Evolutionary conservation across 257 asterid genomes (phyloP).

Genomic region (Nicotiana tomentosiformis): DNA sequence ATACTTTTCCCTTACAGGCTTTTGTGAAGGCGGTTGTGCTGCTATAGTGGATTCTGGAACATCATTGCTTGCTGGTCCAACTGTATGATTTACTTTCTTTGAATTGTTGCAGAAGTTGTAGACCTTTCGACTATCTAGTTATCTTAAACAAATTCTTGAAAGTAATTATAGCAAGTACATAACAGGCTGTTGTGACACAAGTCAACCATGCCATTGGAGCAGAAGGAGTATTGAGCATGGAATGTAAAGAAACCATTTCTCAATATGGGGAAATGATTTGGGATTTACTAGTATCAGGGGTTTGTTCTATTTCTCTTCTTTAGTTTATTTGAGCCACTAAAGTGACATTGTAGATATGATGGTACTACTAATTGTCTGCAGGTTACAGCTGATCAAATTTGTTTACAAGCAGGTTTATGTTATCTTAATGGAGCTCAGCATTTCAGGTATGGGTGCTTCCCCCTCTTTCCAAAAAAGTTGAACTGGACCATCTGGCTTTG

Average conservation of each 20-base stretch:
- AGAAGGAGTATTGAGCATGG: constrained; percentile 74
- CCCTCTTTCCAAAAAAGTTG: not conserved
- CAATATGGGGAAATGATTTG: constrained; percentile 79
- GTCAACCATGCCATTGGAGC: constrained; percentile 95
- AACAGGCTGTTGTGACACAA: constrained; percentile 71
- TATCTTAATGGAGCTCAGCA: constrained; percentile 38
- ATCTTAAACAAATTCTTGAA: not conserved
- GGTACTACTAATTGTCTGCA: constrained; percentile 23
- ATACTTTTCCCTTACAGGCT: constrained; percentile 37
- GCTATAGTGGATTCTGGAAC: constrained; percentile 98
- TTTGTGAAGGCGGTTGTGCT: constrained; percentile 76
- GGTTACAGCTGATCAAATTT: constrained; percentile 68
- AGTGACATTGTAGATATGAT: not conserved
- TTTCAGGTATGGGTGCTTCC: constrained; percentile 21
- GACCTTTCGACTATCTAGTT: not conserved
- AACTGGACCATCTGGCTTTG: too few species aligned
- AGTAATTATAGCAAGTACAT: not conserved
- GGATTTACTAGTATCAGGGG: constrained; percentile 81
- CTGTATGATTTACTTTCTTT: constrained; percentile 37
- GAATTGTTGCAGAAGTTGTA: not conserved
- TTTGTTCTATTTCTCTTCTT: constrained; percentile 9
- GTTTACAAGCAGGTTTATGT: constrained; percentile 71
- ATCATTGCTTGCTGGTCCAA: constrained; percentile 87
- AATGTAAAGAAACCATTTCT: constrained; percentile 67
- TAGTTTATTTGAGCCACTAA: not conserved